phyloP scores from a whole-genome alignment of 257 asterid species.

The Fraxinus quadrangulata region DNA sequence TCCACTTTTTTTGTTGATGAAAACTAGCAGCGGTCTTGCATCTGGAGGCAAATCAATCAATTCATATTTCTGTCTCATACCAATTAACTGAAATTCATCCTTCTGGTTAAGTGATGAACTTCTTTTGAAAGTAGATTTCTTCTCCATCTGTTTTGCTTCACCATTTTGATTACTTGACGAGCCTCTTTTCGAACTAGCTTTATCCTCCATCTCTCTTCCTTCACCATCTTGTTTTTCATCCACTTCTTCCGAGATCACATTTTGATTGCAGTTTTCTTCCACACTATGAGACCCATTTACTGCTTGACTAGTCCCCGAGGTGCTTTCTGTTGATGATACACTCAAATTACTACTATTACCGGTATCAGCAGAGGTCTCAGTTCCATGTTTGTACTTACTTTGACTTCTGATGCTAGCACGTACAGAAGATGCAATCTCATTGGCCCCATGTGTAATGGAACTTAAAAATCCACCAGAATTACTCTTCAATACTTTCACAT shows the following conservation, averaged over 20 bases:
- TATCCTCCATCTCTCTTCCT: slow-evolving; percentile 48
- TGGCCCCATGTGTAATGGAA: slow-evolving; percentile 95
- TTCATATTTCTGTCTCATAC: slow-evolving; percentile 68
- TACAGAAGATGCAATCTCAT: slow-evolving; percentile 94
- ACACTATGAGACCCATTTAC: slow-evolving; percentile 47
- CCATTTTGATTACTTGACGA: slow-evolving; percentile 57
- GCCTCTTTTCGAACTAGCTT: slow-evolving; percentile 62
- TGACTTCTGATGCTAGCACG: slow-evolving; percentile 92
- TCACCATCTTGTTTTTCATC: slow-evolving; percentile 51
- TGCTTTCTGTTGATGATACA: slow-evolving; percentile 56
- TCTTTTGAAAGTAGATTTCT: slow-evolving; percentile 58
- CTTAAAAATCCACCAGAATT: slow-evolving; percentile 79
- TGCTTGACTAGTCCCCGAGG: slow-evolving; percentile 42
- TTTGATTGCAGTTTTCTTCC: slow-evolving; percentile 58
- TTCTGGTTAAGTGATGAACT: slow-evolving; percentile 62
- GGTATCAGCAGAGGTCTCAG: slow-evolving; percentile 50
- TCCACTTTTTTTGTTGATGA: slow-evolving; percentile 94
- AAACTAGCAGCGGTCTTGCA: slow-evolving; percentile 85
- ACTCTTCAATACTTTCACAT: slow-evolving; percentile 62
- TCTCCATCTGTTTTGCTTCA: slow-evolving; percentile 55
- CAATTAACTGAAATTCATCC: slow-evolving; percentile 57
- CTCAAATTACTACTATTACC: slow-evolving; percentile 52
- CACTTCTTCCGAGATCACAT: slow-evolving; percentile 42
- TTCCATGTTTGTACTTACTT: slow-evolving; percentile 65
- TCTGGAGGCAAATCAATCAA: slow-evolving; percentile 90